Conservation (phyloP, 495 filamentous ascomycete species). For the Penicillium odoratum region DNA sequence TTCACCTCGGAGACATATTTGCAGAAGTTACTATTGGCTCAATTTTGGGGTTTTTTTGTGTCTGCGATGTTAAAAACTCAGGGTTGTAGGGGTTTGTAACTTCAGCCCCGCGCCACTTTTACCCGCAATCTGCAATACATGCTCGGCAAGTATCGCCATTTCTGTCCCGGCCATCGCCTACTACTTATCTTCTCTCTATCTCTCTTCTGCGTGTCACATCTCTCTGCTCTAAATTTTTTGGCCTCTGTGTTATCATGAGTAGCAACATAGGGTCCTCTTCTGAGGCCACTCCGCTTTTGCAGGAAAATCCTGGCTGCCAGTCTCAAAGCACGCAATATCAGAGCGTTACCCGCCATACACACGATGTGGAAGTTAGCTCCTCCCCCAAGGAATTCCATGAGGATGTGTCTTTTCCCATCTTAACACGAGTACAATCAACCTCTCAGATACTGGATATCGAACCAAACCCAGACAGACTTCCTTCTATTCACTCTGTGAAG, state of each 20-base stretch:
- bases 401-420: slow-evolving; percentile 22
- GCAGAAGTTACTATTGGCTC: too few relatives aligned
- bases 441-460: slow-evolving; percentile 35
- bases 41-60: too few relatives aligned
- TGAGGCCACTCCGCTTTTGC: slow-evolving; percentile 25
- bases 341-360: slow-evolving; percentile 4
- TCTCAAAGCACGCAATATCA: slow-evolving; percentile 10
- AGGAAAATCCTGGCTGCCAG: not conserved
- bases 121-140: not conserved
- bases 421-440: slow-evolving; percentile 32
- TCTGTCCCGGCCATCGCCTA: not conserved
- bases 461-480: slow-evolving; percentile 28
- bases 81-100: not conserved
- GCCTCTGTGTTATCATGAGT: not conserved
- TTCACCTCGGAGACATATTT: too few relatives aligned
- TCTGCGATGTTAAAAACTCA: not conserved
- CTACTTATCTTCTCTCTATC: not conserved
- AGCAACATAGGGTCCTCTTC: slow-evolving; percentile 1
- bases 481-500: slow-evolving; percentile 19
- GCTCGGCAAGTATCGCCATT: not conserved
- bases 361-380: slow-evolving; percentile 24
- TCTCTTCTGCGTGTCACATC: not conserved
- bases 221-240: not conserved
- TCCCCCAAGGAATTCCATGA: slow-evolving; percentile 21
- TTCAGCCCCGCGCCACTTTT: not conserved